phyloP scores from a whole-genome alignment of 2,329 filamentous ascomycete genomes.

The Cadophora luteo-olivacea region DNA sequence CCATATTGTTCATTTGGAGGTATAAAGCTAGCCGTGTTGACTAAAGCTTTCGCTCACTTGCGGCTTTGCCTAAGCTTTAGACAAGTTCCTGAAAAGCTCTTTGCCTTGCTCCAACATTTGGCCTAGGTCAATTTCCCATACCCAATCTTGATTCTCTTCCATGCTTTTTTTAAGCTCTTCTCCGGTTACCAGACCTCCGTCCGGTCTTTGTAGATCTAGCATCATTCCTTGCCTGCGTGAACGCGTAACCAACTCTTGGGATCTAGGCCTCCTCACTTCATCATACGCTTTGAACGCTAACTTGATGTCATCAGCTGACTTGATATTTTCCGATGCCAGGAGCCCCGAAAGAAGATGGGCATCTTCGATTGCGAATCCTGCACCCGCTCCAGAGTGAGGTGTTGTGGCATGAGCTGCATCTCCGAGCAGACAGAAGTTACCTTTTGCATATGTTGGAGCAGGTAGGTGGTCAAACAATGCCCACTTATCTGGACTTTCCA shows the following conservation, averaged over 20 bases:
- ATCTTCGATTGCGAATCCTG: conserved; percentile 63
- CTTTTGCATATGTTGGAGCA: conserved; percentile 52
- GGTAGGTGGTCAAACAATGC: conserved; percentile 61
- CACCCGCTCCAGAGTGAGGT: conserved; percentile 61
- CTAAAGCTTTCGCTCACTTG: no score
- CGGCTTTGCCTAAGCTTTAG: no score
- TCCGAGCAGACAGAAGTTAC: conserved; percentile 56
- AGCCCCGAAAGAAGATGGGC: conserved; percentile 49
- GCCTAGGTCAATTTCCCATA: background rate
- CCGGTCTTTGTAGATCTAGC: background rate
- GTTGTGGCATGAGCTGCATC: conserved; percentile 63
- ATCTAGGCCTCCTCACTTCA: conserved; percentile 4
- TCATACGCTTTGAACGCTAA: conserved; percentile 14
- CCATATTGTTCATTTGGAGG: no score
- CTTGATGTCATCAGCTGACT: background rate
- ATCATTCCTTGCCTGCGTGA: conserved; percentile 13
- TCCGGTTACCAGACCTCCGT: background rate
- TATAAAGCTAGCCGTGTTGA: no score
- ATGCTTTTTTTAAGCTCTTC: background rate
- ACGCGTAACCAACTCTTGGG: background rate
- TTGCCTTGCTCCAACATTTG: background rate
- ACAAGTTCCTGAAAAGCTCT: background rate
- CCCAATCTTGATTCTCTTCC: background rate
- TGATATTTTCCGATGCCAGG: background rate
- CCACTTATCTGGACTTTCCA: conserved; percentile 55